Evolutionary conservation across 108 stramenopile species (phyloP).

Genomic region (Chaetoceros muelleri): DNA sequence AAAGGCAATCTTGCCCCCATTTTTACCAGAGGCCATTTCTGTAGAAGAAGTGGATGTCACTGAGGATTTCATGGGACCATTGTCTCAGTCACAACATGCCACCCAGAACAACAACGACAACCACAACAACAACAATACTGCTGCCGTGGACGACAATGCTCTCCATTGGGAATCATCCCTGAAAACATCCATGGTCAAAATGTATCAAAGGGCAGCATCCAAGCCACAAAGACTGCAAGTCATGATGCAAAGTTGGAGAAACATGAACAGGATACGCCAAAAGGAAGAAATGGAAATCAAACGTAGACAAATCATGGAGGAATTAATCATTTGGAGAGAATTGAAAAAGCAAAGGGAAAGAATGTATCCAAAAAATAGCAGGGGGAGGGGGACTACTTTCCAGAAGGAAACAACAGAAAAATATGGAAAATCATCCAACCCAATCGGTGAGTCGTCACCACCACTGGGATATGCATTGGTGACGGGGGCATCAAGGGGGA

Average conservation of each 20-base stretch:
- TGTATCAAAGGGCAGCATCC: neutral
- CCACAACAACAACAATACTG: neutral
- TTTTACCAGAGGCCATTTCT: constrained; percentile 47
- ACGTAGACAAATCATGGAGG: constrained; percentile 21
- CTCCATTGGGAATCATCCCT: constrained; percentile 30
- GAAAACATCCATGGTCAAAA: constrained; percentile 24
- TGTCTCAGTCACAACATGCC: neutral
- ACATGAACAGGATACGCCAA: neutral
- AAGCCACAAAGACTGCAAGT: neutral
- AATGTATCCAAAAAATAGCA: neutral
- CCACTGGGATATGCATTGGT: constrained; percentile 61
- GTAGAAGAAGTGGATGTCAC: constrained; percentile 15
- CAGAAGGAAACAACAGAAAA: neutral
- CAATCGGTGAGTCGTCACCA: constrained; percentile 1
- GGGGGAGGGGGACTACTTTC: constrained; percentile 1
- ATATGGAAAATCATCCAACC: neutral
- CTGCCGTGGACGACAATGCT: constrained; percentile 3
- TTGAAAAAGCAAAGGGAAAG: constrained; percentile 16
- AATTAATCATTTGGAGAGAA: constrained; percentile 29
- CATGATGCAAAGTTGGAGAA: neutral
- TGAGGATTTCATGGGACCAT: neutral
- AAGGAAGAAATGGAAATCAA: neutral
- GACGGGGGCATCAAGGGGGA: constrained; percentile 73
- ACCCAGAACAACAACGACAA: constrained; percentile 3
- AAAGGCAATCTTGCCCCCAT: constrained; percentile 56